Evolutionary conservation across 129 eudicot species (phyloP), one percentile per base, ranked within the genome.

Genomic region (Oenanthe sinensis): DNA sequence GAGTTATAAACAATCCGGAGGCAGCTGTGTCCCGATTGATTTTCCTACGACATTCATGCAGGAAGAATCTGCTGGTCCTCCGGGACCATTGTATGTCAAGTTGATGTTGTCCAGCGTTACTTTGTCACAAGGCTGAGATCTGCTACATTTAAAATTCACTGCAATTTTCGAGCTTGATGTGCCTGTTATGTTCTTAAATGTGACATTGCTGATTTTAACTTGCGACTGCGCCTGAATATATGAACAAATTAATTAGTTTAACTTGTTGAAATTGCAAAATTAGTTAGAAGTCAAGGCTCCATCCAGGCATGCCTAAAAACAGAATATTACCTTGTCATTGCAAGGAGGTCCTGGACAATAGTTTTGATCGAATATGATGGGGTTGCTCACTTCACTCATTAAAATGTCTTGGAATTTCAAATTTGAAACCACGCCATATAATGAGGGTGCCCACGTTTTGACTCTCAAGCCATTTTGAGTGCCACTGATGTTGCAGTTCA

Each of bases 381-480:
- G 97, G 62, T 90, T 92, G 16, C 48, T 40, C 37, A 90, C 97
- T 39, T 88, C 68, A 16, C 67, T 68, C 96, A 92, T 92, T 40
- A 26, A 0, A 46, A 90, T 82, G 42, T 88, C 74, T 44, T 84
- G 79, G 24, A 87, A 92, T 10, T 24, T 55, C 5, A 92, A 46
- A 76, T 83, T 82, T 3, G 90, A 76, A 76, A 89, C 97, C 9
- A 46, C 28, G 33, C 79, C 85, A 5, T 79, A 44, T 0, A 40
- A 22, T 22, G 93, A 86, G 9, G 88, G 88, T 5, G 93, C 90
- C 91, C 89, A 85, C 46, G 97, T 92, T 77, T 92, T 92, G 73
- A 92, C 90, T 78, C 97, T 78, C 71, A 90, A 49, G 1, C 97
- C 97, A 45, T 92, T 92, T 24, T 90, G 85, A 43, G 97, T 85